These are phyloP conservation scores for Rhizopogon vulgaris DNA, from an alignment of 768 basidiomycete species.

Conservation along the genomic window DNA sequence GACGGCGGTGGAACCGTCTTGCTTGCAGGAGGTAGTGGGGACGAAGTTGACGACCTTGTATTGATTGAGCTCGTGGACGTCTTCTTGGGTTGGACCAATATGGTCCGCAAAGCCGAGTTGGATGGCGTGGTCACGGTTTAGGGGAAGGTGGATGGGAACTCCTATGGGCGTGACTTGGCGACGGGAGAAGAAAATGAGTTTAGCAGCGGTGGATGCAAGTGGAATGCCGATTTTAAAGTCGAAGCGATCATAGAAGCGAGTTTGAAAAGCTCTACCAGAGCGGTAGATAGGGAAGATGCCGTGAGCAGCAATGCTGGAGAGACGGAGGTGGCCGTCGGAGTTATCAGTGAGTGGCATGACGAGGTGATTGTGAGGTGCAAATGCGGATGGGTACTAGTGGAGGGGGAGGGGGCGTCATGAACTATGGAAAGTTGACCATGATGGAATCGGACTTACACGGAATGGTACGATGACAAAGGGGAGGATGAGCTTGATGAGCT, in stretches of 20 bases:
- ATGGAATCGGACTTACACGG: constrained; percentile 28
- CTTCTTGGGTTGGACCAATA: constrained; percentile 46
- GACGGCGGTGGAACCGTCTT: constrained; percentile 15
- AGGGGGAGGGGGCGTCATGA: constrained; percentile 3
- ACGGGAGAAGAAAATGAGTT: constrained; percentile 55
- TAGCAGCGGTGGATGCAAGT: constrained; percentile 50
- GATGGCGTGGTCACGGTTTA: constrained; percentile 25
- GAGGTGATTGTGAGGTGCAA: constrained; percentile 60
- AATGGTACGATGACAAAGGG: constrained; percentile 46
- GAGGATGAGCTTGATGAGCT: constrained; percentile 29
- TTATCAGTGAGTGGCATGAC: constrained; percentile 38
- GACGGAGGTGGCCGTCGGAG: constrained; percentile 7
- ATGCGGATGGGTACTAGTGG: constrained; percentile 45
- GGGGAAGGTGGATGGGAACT: constrained; percentile 32
- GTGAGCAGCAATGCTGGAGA: constrained; percentile 31
- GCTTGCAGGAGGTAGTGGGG: constrained; percentile 12
- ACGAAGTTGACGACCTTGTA: constrained; percentile 30
- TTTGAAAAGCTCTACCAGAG: constrained; percentile 23
- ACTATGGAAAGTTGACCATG: background rate
- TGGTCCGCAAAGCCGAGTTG: constrained; percentile 19
- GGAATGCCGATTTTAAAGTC: constrained; percentile 29
- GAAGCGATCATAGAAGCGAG: constrained; percentile 25
- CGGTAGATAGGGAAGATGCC: constrained; percentile 46
- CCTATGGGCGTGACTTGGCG: constrained; percentile 42
- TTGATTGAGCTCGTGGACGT: constrained; percentile 53